phyloP scores from a whole-genome alignment of 1,284 basidiomycete species.

The Sporisorium sorghi region DNA sequence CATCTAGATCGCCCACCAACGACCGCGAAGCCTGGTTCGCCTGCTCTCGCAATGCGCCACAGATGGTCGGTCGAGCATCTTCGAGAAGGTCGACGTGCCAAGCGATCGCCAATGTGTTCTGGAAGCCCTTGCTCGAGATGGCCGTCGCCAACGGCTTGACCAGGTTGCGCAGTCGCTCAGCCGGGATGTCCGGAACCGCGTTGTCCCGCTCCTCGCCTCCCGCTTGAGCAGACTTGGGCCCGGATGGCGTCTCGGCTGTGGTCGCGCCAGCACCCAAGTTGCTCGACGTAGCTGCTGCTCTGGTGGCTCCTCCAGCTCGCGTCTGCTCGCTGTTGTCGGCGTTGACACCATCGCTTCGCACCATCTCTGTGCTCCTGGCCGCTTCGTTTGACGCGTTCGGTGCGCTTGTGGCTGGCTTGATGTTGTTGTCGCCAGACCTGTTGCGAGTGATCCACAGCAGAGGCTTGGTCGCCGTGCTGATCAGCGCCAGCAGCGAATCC shows the following conservation, averaged over 20 bases:
- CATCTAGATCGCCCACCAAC: slow-evolving; percentile 59
- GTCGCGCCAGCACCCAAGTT: slow-evolving; percentile 1
- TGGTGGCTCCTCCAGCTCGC: neutral
- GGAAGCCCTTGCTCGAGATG: slow-evolving; percentile 66
- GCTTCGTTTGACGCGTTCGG: slow-evolving; percentile 19
- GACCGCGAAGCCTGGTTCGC: slow-evolving; percentile 56
- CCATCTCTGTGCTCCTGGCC: slow-evolving; percentile 35
- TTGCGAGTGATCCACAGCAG: slow-evolving; percentile 37
- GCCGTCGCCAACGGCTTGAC: slow-evolving; percentile 65
- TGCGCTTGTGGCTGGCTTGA: slow-evolving; percentile 6
- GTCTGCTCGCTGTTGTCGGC: slow-evolving; percentile 8
- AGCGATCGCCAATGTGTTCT: slow-evolving; percentile 66
- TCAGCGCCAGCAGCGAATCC: slow-evolving; percentile 63
- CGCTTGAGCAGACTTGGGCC: neutral
- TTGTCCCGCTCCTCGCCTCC: slow-evolving; percentile 12
- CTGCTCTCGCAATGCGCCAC: slow-evolving; percentile 57
- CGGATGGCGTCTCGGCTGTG: neutral
- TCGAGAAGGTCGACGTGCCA: slow-evolving; percentile 60
- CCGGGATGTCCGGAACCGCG: slow-evolving; percentile 44
- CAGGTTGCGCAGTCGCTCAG: slow-evolving; percentile 59
- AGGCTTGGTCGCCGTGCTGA: slow-evolving; percentile 65
- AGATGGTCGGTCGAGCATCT: slow-evolving; percentile 61
- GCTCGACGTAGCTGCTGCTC: slow-evolving; percentile 1
- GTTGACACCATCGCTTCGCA: slow-evolving; percentile 25
- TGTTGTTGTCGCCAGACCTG: slow-evolving; percentile 24